These are phyloP conservation scores for Phyllachora maydis DNA, from an alignment of 2,329 filamentous ascomycete genomes.

Conservation along the genomic window DNA sequence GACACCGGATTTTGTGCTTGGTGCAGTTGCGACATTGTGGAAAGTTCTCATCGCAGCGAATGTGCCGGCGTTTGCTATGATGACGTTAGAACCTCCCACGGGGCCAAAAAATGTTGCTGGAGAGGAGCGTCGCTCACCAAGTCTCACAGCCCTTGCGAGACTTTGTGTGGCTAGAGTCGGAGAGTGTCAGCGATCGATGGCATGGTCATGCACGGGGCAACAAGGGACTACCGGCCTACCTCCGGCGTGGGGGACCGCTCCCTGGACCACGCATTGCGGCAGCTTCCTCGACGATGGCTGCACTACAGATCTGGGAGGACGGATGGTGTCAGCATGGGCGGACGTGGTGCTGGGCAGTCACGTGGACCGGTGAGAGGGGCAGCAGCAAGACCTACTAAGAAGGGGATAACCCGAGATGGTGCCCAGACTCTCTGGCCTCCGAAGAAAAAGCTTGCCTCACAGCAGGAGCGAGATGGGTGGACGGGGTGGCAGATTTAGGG, in stretches of 20 bases:
- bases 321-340: no score
- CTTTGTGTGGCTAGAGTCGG: conserved; percentile 66
- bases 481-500: no score
- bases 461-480: no score
- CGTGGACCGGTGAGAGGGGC: no score
- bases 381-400: no score
- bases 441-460: no score
- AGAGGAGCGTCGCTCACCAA: conserved; percentile 32
- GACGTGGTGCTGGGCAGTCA: no score
- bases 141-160: conserved; percentile 96
- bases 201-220: background rate
- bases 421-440: no score
- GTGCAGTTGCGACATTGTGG: conserved; percentile 98
- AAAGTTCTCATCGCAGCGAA: conserved; percentile 92
- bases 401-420: no score
- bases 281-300: conserved; percentile 10
- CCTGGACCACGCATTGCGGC: conserved; percentile 74
- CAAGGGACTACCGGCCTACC: conserved; percentile 16
- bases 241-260: conserved; percentile 70
- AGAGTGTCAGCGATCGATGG: background rate
- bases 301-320: conserved; percentile 15
- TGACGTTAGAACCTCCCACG: conserved; percentile 4
- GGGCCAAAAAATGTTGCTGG: background rate
- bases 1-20: conserved; percentile 95
- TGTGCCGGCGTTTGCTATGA: conserved; percentile 87